Percentiles rank a stretch among this genome's conserved stretches.
These are phyloP conservation scores for Pyrenochaeta sp. DNA, from an alignment of 2,329 filamentous ascomycete genomes.

Conservation along the genomic window DNA sequence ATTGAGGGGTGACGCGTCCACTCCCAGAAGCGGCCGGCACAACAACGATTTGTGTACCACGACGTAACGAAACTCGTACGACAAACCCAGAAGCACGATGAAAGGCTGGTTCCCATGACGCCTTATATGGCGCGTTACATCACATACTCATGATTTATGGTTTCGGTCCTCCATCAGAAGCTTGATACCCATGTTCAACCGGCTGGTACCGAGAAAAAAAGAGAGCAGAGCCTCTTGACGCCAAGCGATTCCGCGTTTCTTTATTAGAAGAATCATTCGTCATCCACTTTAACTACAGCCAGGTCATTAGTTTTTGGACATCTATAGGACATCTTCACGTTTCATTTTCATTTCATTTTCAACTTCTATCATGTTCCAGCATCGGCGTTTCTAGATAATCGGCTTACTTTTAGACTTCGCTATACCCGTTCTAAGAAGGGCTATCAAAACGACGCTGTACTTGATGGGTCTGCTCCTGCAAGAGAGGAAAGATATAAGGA, in stretches of 20 bases:
- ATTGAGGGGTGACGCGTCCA: slow-evolving; percentile 3
- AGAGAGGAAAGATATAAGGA: slow-evolving; percentile 2
- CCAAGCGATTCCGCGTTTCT: neutral
- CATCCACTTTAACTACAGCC: slow-evolving; percentile 6
- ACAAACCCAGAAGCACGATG: neutral
- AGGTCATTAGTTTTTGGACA: neutral
- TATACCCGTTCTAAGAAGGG: slow-evolving; percentile 2
- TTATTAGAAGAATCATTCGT: neutral
- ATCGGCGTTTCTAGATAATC: slow-evolving; percentile 5
- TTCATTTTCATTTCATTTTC: slow-evolving; percentile 3
- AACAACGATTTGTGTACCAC: neutral
- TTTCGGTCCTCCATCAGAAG: slow-evolving; percentile 14
- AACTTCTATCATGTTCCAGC: neutral
- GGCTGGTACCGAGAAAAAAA: slow-evolving; percentile 24
- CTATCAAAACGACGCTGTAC: neutral
- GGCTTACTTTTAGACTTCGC: slow-evolving; percentile 7
- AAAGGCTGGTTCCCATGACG: slow-evolving; percentile 3
- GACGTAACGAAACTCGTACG: neutral
- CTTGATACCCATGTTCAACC: slow-evolving; percentile 26
- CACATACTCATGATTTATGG: slow-evolving; percentile 9
- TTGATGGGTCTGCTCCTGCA: neutral
- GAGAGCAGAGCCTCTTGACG: neutral
- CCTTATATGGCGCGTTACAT: neutral
- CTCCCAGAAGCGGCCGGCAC: neutral
- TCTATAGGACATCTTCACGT: neutral